These are phyloP conservation scores for Penicillium herquei DNA, from an alignment of 495 filamentous ascomycete genomes.

Conservation along the genomic window DNA sequence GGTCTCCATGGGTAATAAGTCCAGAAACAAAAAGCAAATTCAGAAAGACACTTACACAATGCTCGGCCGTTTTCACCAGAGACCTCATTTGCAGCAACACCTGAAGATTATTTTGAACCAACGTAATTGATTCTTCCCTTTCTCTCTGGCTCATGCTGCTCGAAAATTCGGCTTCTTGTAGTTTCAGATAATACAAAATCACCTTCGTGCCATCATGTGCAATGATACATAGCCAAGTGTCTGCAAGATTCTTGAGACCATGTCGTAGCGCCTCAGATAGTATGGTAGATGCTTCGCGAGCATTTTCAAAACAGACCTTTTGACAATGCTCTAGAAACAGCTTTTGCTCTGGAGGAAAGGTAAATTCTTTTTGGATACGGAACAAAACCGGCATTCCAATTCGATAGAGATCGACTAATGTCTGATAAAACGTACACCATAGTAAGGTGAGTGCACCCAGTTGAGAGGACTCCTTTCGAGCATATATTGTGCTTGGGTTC, in stretches of 20 bases:
- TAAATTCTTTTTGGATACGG: conserved; percentile 27
- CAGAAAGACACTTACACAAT: conserved; percentile 13
- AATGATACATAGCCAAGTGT: conserved; percentile 34
- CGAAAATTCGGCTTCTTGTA: neutral
- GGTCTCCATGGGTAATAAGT: neutral
- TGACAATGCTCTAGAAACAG: conserved; percentile 20
- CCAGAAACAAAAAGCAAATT: neutral
- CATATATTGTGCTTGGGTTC: conserved; percentile 26
- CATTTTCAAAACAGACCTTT: conserved; percentile 24
- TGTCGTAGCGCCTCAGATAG: conserved; percentile 23
- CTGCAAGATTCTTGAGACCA: conserved; percentile 23
- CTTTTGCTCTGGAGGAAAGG: conserved; percentile 28
- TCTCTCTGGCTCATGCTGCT: conserved; percentile 1
- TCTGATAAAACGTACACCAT: conserved; percentile 29
- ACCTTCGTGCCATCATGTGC: conserved; percentile 32
- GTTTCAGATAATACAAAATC: conserved; percentile 30
- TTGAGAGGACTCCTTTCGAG: conserved; percentile 28
- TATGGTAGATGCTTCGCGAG: conserved; percentile 24
- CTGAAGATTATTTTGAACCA: conserved; percentile 16
- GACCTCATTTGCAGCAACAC: conserved; percentile 19
- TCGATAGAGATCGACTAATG: conserved; percentile 30
- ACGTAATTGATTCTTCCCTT: conserved; percentile 3
- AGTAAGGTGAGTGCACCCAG: conserved; percentile 28
- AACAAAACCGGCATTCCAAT: conserved; percentile 29
- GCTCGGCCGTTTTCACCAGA: conserved; percentile 20